Evolutionary conservation across 768 basidiomycete species (phyloP), one percentile per base, ranked within the genome.

Genomic region (Termitomyces heimii): DNA sequence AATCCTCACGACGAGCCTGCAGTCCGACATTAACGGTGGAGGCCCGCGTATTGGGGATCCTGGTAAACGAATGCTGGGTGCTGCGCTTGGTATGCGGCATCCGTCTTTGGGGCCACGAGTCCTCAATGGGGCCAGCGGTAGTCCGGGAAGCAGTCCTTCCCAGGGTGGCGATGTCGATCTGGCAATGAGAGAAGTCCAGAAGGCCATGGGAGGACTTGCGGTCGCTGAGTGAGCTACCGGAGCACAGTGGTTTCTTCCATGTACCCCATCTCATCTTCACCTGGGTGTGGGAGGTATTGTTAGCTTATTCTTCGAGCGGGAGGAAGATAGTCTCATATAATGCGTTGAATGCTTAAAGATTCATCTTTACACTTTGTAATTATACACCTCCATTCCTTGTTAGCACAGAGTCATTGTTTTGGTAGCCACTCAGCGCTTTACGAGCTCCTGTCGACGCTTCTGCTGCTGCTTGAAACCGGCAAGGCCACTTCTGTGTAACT

Each of bases 31-130:
- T 20, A 70, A 72, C 3, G 67, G 70, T n/a, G 69, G 73, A 32
- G 85, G 84, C n/a, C 90, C 90, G 22, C 82, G 86, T 66, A 92
- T 94, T 63, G 92, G 92, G 35, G 89, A 94, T 70, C 89, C 92
- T 32, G 92, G 89, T 40, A 91, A 90, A 75, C 79, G 92, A 66
- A 94, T 94, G 91, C 78, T 94, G 24, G 92, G 90, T 42, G 86
- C 87, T 54, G 91, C 91, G 32, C 75, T 94, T 56, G 92, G 92
- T 45, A 80, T 93, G 59, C 81, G 91, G 71, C 90, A 92, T 71
- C 92, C 92, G 31, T 79, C 80, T 39, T 74, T 92, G 57, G 81
- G 80, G 22, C 83, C 85, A 37, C 81, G 89, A 61, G 68, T 82
- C 52, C 69, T 86, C 62, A 78, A 74, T 58, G 73, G 74, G 48